Conservation (phyloP, 352 stramenopile genomes). For the Chrysophaeum taylorii region DNA sequence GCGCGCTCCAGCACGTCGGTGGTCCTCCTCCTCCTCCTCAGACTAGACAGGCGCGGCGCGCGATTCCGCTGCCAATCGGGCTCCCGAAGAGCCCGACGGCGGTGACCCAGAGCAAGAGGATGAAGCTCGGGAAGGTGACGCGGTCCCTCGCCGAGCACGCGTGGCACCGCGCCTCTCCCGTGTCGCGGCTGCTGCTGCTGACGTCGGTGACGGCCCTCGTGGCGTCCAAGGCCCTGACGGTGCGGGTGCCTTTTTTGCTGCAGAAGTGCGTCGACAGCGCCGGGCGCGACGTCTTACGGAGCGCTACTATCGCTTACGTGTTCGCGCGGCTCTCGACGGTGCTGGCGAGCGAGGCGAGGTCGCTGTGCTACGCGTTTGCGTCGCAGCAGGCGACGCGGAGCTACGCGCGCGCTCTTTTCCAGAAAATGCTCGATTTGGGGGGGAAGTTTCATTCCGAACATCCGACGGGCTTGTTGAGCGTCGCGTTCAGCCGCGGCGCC, state of each 20-base stretch:
- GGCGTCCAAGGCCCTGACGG: slow-evolving; percentile 15
- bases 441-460: slow-evolving; percentile 60
- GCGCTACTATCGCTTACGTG: neutral
- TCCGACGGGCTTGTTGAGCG: slow-evolving; percentile 56
- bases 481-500: slow-evolving; percentile 61
- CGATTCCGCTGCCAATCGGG: too few relatives aligned
- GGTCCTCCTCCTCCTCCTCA: too few relatives aligned
- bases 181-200: neutral
- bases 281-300: neutral
- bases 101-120: too few relatives aligned
- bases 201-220: slow-evolving; percentile 8
- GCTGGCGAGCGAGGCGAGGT: neutral
- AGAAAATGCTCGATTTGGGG: slow-evolving; percentile 58
- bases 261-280: slow-evolving; percentile 8
- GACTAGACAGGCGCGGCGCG: too few relatives aligned
- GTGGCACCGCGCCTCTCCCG: neutral
- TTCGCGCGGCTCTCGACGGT: neutral
- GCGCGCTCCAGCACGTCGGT: too few relatives aligned
- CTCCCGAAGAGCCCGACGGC: too few relatives aligned
- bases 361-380: slow-evolving; percentile 54
- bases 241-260: slow-evolving; percentile 19
- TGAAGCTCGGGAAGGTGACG: too few relatives aligned
- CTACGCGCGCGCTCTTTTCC: slow-evolving; percentile 58
- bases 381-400: slow-evolving; percentile 62
- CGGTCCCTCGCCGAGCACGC: neutral